phyloP scores from a whole-genome alignment of 1,284 basidiomycete genomes.

The Puccinia horiana region DNA sequence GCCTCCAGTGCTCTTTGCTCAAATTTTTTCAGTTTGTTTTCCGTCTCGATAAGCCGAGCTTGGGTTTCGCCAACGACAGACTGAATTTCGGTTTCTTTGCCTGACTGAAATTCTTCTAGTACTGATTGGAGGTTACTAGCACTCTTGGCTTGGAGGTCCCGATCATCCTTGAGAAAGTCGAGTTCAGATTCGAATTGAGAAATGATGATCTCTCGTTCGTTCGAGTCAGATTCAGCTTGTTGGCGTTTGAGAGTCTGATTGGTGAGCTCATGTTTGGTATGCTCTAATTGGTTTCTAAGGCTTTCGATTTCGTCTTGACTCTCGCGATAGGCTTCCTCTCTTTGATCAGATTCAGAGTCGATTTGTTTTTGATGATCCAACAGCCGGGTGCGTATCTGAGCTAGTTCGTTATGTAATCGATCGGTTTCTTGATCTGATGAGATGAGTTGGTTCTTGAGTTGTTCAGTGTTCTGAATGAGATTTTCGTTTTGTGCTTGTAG shows the following conservation, averaged over 20 bases:
- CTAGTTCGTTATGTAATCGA: slow-evolving; percentile 70
- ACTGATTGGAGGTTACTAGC: slow-evolving; percentile 84
- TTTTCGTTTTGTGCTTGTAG: slow-evolving; percentile 75
- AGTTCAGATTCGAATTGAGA: slow-evolving; percentile 67
- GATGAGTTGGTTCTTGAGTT: slow-evolving; percentile 75
- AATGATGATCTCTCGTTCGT: slow-evolving; percentile 68
- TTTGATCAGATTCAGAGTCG: slow-evolving; percentile 69
- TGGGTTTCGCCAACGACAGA: slow-evolving; percentile 81
- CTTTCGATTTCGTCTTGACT: slow-evolving; percentile 78
- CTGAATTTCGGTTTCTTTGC: slow-evolving; percentile 66
- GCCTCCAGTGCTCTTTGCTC: slow-evolving; percentile 81
- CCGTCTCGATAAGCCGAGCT: slow-evolving; percentile 69
- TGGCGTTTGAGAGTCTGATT: slow-evolving; percentile 74
- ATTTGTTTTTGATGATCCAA: slow-evolving; percentile 61
- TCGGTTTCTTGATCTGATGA: slow-evolving; percentile 73
- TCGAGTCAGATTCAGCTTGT: slow-evolving; percentile 65
- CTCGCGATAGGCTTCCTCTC: slow-evolving; percentile 79
- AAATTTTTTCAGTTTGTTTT: slow-evolving; percentile 75
- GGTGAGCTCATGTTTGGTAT: slow-evolving; percentile 77
- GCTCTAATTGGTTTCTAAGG: slow-evolving; percentile 78
- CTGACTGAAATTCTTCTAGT: slow-evolving; percentile 87
- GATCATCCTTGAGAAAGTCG: slow-evolving; percentile 64
- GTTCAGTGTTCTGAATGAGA: slow-evolving; percentile 69
- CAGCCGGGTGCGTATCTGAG: slow-evolving; percentile 61
- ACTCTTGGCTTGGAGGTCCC: slow-evolving; percentile 73